A percentile compares a stretch with the other conserved stretches of the same genome.
These are phyloP conservation scores for Magnolia changhungtana DNA, from an alignment of 164 flowering plant species.

Conservation along the genomic window DNA sequence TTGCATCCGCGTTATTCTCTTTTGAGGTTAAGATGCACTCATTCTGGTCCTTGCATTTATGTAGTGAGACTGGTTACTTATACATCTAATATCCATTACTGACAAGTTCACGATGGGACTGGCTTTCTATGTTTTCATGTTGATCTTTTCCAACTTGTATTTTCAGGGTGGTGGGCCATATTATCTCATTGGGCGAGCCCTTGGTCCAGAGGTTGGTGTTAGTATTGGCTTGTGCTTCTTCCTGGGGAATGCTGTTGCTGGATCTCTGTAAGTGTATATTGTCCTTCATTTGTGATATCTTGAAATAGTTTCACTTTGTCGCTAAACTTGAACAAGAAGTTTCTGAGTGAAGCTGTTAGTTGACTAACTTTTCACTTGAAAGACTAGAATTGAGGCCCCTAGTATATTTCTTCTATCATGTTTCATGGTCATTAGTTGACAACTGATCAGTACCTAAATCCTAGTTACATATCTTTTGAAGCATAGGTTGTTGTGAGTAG, in stretches of 20 bases:
- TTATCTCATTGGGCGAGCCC: conserved; percentile 98
- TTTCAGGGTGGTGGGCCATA: conserved; percentile 99
- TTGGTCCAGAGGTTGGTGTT: conserved; percentile 99
- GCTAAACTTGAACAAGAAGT: not conserved
- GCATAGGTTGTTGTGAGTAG: not conserved
- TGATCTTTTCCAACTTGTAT: conserved; percentile 1
- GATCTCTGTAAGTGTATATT: conserved; percentile 69
- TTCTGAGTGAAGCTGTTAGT: not conserved
- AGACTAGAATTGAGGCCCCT: not conserved
- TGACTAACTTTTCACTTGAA: not conserved
- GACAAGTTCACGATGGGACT: not conserved
- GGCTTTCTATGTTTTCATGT: not conserved
- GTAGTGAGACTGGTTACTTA: not conserved
- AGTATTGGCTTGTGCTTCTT: conserved; percentile 98
- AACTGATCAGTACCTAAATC: not conserved
- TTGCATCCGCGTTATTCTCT: not conserved
- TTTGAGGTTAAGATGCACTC: not conserved
- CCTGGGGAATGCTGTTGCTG: conserved; percentile 99
- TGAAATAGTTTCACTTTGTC: not conserved
- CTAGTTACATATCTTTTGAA: not conserved
- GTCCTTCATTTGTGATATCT: not conserved
- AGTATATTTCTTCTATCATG: not conserved
- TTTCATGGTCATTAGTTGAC: conserved; percentile 4
- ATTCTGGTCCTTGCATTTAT: conserved; percentile 1
- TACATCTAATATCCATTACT: not conserved